phyloP scores from a whole-genome alignment of 2,329 filamentous ascomycete genomes.

The Albophoma yamanashiensis region DNA sequence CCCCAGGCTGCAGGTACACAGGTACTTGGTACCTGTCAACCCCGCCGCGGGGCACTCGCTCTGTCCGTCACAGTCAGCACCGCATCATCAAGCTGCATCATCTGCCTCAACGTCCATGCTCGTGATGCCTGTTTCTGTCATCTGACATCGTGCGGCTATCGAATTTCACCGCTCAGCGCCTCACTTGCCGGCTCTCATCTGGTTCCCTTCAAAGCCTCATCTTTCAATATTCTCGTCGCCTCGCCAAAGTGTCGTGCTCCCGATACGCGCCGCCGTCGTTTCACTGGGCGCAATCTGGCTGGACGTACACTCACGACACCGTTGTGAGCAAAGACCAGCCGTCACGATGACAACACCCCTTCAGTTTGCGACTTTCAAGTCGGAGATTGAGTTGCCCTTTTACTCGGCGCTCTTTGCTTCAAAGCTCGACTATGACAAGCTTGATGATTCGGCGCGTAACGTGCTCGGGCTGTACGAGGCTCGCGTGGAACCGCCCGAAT shows the following conservation, averaged over 20 bases:
- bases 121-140: slow-evolving; percentile 11
- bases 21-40: neutral
- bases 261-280: neutral
- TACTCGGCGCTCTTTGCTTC: slow-evolving; percentile 84
- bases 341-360: slow-evolving; percentile 39
- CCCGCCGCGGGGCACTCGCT: slow-evolving; percentile 13
- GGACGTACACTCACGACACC: neutral
- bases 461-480: slow-evolving; percentile 86
- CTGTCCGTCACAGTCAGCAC: neutral
- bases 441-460: slow-evolving; percentile 83
- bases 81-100: slow-evolving; percentile 4
- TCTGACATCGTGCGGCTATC: slow-evolving; percentile 7
- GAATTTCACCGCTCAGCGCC: neutral
- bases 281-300: neutral
- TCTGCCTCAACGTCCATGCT: slow-evolving; percentile 7
- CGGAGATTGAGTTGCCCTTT: slow-evolving; percentile 91
- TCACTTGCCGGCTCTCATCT: neutral
- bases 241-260: neutral
- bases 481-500: slow-evolving; percentile 59
- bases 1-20: neutral
- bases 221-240: neutral
- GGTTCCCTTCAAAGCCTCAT: neutral
- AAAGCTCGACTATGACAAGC: slow-evolving; percentile 95
- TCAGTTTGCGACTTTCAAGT: slow-evolving; percentile 79
- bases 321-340: neutral